These are phyloP conservation scores for Ricinus communis DNA, from an alignment of 345 rosid species.

Conservation along the genomic window DNA sequence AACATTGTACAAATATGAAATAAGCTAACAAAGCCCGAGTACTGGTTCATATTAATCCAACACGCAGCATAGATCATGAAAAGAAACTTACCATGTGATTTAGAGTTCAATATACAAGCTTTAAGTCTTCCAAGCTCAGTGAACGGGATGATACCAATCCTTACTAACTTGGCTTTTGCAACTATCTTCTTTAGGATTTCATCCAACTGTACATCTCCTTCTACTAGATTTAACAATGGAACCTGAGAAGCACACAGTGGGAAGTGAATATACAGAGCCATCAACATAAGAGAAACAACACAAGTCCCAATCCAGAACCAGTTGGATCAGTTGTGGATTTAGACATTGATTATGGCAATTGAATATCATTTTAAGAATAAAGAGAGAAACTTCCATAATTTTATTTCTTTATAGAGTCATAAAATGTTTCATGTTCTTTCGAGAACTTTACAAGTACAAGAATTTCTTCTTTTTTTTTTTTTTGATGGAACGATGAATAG, in stretches of 20 bases:
- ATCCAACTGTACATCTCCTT: slow-evolving; percentile 28
- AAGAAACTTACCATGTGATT: slow-evolving; percentile 55
- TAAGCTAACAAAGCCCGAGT: too few relatives aligned
- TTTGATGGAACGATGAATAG: not conserved
- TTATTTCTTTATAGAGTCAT: not conserved
- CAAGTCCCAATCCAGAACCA: not conserved
- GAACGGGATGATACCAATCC: slow-evolving; percentile 51
- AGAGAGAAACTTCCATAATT: not conserved
- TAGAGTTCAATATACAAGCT: slow-evolving; percentile 55
- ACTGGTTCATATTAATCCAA: not conserved
- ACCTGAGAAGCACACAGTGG: slow-evolving; percentile 37
- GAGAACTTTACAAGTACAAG: not conserved
- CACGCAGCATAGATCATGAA: not conserved
- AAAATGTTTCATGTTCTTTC: not conserved
- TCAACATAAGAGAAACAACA: slow-evolving; percentile 4
- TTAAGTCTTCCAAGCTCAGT: slow-evolving; percentile 67
- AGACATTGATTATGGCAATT: not conserved
- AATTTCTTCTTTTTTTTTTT: not conserved
- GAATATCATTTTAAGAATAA: not conserved
- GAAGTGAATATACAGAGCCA: not conserved
- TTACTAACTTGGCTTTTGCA: slow-evolving; percentile 71
- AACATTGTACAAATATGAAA: not conserved
- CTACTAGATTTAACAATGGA: slow-evolving; percentile 44
- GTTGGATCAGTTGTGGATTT: slow-evolving; percentile 2
- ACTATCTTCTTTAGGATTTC: slow-evolving; percentile 59